Conservation (phyloP, 352 stramenopile genomes). For the Phytophthora lateralis region DNA sequence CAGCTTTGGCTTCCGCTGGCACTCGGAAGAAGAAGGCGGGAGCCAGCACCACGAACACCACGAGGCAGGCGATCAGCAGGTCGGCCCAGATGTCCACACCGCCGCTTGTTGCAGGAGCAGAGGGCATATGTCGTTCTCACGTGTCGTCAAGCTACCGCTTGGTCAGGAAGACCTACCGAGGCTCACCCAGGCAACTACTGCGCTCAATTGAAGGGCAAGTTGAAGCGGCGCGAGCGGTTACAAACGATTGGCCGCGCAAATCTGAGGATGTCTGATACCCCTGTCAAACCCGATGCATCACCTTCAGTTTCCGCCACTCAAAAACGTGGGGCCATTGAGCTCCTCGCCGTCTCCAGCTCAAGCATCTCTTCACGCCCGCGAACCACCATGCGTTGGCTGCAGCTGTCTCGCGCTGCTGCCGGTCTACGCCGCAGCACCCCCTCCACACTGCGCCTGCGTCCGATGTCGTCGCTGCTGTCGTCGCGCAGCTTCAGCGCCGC, state of each 20-base stretch:
- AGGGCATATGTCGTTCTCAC: background rate
- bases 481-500: conserved; percentile 39
- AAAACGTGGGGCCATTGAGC: conserved; percentile 35
- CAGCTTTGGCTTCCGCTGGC: background rate
- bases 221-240: conserved; percentile 9
- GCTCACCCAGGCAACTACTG: too few relatives aligned
- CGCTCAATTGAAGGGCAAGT: background rate
- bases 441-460: conserved; percentile 25
- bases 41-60: conserved; percentile 72
- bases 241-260: background rate
- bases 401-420: conserved; percentile 49
- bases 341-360: conserved; percentile 17
- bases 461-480: conserved; percentile 25
- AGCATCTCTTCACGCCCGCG: background rate
- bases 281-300: background rate
- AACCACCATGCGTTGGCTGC: conserved; percentile 57
- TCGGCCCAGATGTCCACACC: conserved; percentile 55
- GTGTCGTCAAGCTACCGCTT: background rate
- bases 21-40: conserved; percentile 63
- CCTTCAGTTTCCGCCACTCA: conserved; percentile 29
- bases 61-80: conserved; percentile 58
- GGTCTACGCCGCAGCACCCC: conserved; percentile 31
- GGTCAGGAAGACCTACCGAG: background rate
- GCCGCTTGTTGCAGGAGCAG: background rate
- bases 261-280: conserved; percentile 9